These are phyloP conservation scores for Aspergillus wentii DNA, from an alignment of 495 filamentous ascomycete genomes.

Conservation along the genomic window DNA sequence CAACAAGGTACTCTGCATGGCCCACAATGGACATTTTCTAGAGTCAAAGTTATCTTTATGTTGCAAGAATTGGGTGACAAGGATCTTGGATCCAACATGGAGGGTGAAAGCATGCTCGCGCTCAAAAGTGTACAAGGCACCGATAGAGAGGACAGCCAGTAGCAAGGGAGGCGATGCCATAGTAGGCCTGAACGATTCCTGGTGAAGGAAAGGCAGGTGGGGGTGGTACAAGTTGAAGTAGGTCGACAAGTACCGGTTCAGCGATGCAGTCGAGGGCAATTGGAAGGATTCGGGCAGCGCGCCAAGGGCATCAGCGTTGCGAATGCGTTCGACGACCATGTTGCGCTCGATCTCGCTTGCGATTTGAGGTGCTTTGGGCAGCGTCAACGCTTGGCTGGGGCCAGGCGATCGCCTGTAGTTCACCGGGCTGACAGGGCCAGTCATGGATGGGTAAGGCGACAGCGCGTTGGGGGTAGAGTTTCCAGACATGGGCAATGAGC, in stretches of 20 bases:
- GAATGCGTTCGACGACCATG: slow-evolving; percentile 80
- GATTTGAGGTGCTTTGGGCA: slow-evolving; percentile 63
- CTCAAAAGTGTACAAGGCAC: slow-evolving; percentile 94
- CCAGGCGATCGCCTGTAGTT: slow-evolving; percentile 65
- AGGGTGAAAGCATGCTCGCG: slow-evolving; percentile 92
- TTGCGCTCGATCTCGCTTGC: slow-evolving; percentile 74
- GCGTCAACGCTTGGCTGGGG: slow-evolving; percentile 56
- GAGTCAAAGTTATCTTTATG: slow-evolving; percentile 99
- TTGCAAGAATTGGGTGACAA: slow-evolving; percentile 94
- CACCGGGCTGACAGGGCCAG: slow-evolving; percentile 65
- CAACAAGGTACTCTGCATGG: slow-evolving; percentile 90
- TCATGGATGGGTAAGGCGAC: slow-evolving; percentile 73
- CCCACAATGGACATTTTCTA: slow-evolving; percentile 95
- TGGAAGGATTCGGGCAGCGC: slow-evolving; percentile 87
- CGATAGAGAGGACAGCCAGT: slow-evolving; percentile 90
- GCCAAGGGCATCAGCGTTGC: slow-evolving; percentile 68
- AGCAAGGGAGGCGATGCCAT: slow-evolving; percentile 74
- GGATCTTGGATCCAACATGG: slow-evolving; percentile 95
- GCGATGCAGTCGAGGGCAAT: slow-evolving; percentile 65
- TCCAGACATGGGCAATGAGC: slow-evolving; percentile 63
- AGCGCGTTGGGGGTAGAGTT: slow-evolving; percentile 75
- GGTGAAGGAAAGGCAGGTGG: slow-evolving; percentile 93
- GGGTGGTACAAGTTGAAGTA: slow-evolving; percentile 98
- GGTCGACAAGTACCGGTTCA: slow-evolving; percentile 88
- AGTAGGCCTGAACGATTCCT: slow-evolving; percentile 81